Percentiles rank a stretch among this genome's conserved stretches.
Evolutionary conservation across 176 grass and related monocot species (phyloP).

Genomic region (Oryza coarctata): DNA sequence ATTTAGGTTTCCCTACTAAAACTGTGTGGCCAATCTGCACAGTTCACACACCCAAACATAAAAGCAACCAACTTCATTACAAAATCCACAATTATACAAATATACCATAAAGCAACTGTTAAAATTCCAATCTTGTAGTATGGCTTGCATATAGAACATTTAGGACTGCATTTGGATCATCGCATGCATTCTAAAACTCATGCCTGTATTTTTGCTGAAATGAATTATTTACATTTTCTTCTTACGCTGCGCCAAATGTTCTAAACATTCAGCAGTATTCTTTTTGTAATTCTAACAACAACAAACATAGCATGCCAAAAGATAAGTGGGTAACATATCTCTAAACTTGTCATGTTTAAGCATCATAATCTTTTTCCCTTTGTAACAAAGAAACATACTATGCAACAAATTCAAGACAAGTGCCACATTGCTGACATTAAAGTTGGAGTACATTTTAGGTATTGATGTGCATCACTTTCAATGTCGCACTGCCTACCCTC

Average conservation of each 20-base stretch:
- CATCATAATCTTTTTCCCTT: background rate
- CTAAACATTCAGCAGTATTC: background rate
- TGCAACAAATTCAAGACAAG: background rate
- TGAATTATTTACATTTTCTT: background rate
- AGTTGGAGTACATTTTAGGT: background rate
- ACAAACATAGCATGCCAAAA: background rate
- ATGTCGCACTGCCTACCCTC: background rate
- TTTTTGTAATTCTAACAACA: background rate
- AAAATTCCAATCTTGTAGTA: background rate
- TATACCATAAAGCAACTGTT: background rate
- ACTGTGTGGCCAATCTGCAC: background rate
- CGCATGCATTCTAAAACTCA: background rate
- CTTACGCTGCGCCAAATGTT: background rate
- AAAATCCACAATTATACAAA: background rate
- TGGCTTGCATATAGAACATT: background rate
- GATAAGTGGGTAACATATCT: background rate
- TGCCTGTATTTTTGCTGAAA: background rate
- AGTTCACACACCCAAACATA: background rate
- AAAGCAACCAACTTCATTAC: background rate
- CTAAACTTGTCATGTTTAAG: background rate
- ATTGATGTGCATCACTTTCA: background rate
- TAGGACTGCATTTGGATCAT: background rate
- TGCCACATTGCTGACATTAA: background rate
- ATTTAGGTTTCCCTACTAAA: background rate
- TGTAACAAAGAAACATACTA: background rate